Conservation (phyloP, 2,329 filamentous ascomycete species). For the Mariannaea sp. region DNA sequence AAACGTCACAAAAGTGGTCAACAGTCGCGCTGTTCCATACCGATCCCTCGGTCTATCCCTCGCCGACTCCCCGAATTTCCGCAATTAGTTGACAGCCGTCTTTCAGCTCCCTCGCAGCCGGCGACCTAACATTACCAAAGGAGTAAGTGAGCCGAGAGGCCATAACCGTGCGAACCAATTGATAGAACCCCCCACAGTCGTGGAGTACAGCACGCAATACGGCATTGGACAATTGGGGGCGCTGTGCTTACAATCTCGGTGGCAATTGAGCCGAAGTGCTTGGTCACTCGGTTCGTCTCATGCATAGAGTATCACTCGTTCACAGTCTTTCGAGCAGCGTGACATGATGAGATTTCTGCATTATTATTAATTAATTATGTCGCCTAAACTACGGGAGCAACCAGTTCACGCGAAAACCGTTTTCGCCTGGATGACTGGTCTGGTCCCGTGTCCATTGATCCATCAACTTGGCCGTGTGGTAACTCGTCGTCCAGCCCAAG, state of each 20-base stretch:
- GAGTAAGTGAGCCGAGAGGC: conserved; percentile 8
- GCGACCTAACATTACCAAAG: too few species aligned
- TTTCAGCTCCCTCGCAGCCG: too few species aligned
- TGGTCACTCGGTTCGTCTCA: background rate
- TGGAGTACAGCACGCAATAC: background rate
- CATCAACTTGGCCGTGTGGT: conserved; percentile 25
- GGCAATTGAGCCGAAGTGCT: background rate
- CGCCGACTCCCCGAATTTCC: too few species aligned
- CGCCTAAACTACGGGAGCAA: background rate
- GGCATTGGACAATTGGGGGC: conserved; percentile 5
- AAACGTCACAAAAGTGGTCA: too few species aligned
- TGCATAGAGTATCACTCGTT: background rate
- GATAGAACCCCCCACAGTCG: conserved; percentile 1
- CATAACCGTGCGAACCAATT: too few species aligned
- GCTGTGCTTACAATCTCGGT: background rate
- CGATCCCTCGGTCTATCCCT: too few species aligned
- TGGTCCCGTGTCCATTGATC: conserved; percentile 25
- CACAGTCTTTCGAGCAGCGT: background rate
- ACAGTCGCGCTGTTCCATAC: too few species aligned
- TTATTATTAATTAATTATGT: background rate
- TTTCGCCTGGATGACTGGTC: background rate
- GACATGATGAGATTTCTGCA: background rate
- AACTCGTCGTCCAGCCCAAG: conserved; percentile 62
- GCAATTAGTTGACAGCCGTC: too few species aligned
- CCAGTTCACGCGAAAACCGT: background rate